Base-by-base conservation (phyloP, 441 rosid species). In the Euphorbia corollata region DNA sequence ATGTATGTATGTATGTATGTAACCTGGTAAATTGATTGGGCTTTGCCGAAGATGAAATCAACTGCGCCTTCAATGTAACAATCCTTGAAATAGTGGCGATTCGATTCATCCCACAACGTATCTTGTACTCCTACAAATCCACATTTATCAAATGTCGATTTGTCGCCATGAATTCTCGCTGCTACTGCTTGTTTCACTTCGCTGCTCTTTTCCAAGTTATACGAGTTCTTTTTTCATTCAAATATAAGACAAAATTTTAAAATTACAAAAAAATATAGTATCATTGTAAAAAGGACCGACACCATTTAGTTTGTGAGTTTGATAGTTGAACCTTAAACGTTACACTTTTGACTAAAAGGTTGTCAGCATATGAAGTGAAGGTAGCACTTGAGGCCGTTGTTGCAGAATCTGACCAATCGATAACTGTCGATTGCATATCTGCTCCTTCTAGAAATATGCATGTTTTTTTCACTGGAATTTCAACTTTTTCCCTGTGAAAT, bases 391-490 rank as follows among this genome's bases (percentile, higher is more conserved):
- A 64, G 20, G 5, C 32, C 0, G 81, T 71, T 0, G 2, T 2
- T 1, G 30, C 64, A 58, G 73, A 77, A 67, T 76, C 85, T 5
- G 59, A 67, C 79, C 80, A 81, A 70, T 79, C 77, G 24, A 83
- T 64, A 19, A 30, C 61, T 3, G 85, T 83, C 3, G 59, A 34
- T 10, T 51, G 24, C 2, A 59, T 73, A 22, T 71, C 68, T 36
- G 74, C 72, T 68, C 84, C 87, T 19, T 74, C 53, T 3, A 84
- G 77, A 50, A 74, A 74, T 64, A 80, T 76, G 71, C 78, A 81
- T 0, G 81, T 74, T 51, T 78, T 84, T 41, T 76, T 41, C 11
- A 2, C 6, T 4, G 85, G 72, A 23, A 84, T 79, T 19, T 63
- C 65, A 11, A 61, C 32, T 23, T 61, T 61, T 41, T 61, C 51